phyloP scores from a whole-genome alignment of 371 early-diverging fungal genomes.

The Rhizopus stolonifer region DNA sequence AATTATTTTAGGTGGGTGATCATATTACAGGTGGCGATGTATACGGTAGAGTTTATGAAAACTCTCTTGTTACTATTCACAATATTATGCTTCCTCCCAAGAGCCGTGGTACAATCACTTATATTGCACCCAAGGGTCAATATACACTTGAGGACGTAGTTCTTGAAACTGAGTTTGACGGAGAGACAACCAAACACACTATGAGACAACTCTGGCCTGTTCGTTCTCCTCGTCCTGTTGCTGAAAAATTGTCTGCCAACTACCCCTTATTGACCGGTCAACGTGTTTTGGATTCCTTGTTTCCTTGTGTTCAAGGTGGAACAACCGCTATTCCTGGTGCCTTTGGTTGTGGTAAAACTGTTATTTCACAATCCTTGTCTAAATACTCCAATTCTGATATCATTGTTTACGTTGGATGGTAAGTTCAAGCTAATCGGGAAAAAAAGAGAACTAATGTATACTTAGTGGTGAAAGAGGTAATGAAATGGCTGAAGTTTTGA shows the following conservation, averaged over 20 bases:
- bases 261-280: slow-evolving; percentile 99
- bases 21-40: slow-evolving; percentile 98
- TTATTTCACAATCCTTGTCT: slow-evolving; percentile 99
- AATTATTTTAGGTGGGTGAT: slow-evolving; percentile 76
- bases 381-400: slow-evolving; percentile 99
- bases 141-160: slow-evolving; percentile 95
- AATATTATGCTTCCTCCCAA: slow-evolving; percentile 97
- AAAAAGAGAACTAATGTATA: too few species aligned
- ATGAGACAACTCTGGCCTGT: slow-evolving; percentile 99
- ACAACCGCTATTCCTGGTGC: slow-evolving; percentile 99
- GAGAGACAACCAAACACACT: slow-evolving; percentile 82
- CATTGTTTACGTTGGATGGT: slow-evolving; percentile 99
- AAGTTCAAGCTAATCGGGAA: too few species aligned
- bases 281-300: slow-evolving; percentile 98
- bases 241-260: slow-evolving; percentile 96
- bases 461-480: slow-evolving; percentile 98
- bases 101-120: slow-evolving; percentile 92
- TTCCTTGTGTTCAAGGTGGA: slow-evolving; percentile 99
- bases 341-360: slow-evolving; percentile 99
- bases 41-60: slow-evolving; percentile 96
- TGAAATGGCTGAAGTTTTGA: slow-evolving; percentile 99
- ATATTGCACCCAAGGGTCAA: slow-evolving; percentile 93
- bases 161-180: slow-evolving; percentile 94
- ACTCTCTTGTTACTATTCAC: slow-evolving; percentile 92
- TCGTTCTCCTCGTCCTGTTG: slow-evolving; percentile 96